These are phyloP conservation scores for Apiosordaria backusii DNA, from an alignment of 495 filamentous ascomycete genomes.

Conservation along the genomic window DNA sequence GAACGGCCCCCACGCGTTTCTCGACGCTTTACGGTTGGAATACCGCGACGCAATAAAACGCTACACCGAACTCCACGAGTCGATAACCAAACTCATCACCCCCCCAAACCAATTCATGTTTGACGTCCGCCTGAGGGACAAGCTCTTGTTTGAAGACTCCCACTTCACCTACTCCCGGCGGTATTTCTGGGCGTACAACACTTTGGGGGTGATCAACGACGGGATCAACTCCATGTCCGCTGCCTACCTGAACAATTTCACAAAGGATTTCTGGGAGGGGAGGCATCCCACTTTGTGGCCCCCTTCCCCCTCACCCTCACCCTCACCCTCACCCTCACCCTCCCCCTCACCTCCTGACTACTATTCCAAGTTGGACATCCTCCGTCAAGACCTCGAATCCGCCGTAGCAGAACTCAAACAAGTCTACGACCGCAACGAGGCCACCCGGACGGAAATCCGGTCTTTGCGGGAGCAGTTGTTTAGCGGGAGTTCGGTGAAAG, in stretches of 20 bases:
- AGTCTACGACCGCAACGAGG: constrained; percentile 27
- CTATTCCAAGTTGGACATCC: constrained; percentile 14
- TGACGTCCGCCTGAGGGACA: constrained; percentile 44
- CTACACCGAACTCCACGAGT: constrained; percentile 43
- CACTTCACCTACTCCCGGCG: constrained; percentile 52
- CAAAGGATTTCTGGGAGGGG: constrained; percentile 50
- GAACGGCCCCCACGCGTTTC: constrained; percentile 53
- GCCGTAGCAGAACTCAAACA: constrained; percentile 24
- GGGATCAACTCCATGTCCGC: constrained; percentile 51
- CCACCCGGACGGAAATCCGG: constrained; percentile 29
- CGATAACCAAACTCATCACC: constrained; percentile 48
- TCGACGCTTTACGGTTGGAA: constrained; percentile 47
- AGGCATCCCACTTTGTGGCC: constrained; percentile 42
- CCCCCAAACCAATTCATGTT: constrained; percentile 56
- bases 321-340: constrained; percentile 9
- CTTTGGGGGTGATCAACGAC: constrained; percentile 53
- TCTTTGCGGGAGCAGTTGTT: constrained; percentile 36
- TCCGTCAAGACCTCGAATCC: constrained; percentile 29
- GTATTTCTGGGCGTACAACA: constrained; percentile 58
- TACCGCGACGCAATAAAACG: constrained; percentile 51
- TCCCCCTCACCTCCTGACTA: constrained; percentile 20
- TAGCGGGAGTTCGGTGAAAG: constrained; percentile 33
- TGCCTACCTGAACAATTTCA: constrained; percentile 49
- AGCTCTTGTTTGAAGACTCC: constrained; percentile 54
- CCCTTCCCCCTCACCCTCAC: constrained; percentile 8